Conservation (phyloP, 2,329 filamentous ascomycete genomes). For the Sphaerulina populicola region DNA sequence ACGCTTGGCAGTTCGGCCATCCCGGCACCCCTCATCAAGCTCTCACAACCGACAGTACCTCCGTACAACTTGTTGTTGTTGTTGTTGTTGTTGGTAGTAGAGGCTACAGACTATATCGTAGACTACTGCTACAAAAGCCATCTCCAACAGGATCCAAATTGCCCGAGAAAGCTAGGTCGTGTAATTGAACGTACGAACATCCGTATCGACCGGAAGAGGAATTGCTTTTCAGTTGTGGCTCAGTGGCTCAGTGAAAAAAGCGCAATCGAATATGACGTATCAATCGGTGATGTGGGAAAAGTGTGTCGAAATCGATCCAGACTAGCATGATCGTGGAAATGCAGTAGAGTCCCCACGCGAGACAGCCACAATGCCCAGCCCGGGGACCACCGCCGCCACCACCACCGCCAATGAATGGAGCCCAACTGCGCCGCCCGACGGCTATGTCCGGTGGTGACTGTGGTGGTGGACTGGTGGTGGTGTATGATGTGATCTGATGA, state of each 20-base stretch:
- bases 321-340: slow-evolving; percentile 5
- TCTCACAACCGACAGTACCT: not conserved
- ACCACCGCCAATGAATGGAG: not conserved
- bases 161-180: not conserved
- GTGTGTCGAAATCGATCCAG: not conserved
- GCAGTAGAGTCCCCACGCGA: slow-evolving; percentile 9
- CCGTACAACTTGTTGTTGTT: not conserved
- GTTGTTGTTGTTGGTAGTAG: too few species aligned
- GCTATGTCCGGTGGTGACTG: not conserved
- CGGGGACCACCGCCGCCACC: not conserved
- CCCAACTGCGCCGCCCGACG: too few species aligned
- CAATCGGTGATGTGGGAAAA: slow-evolving; percentile 2
- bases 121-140: not conserved
- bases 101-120: too few species aligned
- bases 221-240: not conserved
- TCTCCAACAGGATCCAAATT: not conserved
- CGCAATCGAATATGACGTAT: slow-evolving; percentile 10
- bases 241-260: not conserved
- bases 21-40: not conserved
- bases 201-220: not conserved
- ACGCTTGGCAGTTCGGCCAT: not conserved
- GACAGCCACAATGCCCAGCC: not conserved
- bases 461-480: too few species aligned
- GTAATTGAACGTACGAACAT: not conserved
- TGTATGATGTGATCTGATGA: not conserved